Conservation (phyloP, 768 basidiomycete genomes). For the Lactarius evosmus region DNA sequence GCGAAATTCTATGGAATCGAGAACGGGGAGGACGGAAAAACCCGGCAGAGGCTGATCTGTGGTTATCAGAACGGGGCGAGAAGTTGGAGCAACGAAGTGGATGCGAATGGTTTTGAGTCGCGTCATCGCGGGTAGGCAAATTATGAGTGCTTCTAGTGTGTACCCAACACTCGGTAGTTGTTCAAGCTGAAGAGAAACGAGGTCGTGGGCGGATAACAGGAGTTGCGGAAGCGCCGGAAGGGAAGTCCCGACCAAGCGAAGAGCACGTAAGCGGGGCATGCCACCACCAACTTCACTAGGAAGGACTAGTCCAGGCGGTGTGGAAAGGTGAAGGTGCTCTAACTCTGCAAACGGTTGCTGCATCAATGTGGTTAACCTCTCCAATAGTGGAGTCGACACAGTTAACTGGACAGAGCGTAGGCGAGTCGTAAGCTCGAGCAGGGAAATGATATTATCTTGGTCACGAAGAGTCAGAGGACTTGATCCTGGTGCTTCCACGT, state of each 20-base stretch:
- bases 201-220: background rate
- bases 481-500: background rate
- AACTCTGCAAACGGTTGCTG: background rate
- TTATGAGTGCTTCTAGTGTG: background rate
- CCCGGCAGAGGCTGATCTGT: background rate
- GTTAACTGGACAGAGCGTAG: background rate
- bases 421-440: conserved; percentile 2
- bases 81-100: conserved; percentile 3
- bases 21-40: background rate
- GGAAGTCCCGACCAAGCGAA: background rate
- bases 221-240: background rate
- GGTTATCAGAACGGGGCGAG: background rate
- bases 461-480: background rate
- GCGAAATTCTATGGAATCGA: conserved; percentile 1
- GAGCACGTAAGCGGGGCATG: background rate
- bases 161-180: background rate
- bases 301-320: background rate
- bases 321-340: conserved; percentile 1
- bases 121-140: background rate
- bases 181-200: conserved; percentile 8
- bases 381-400: conserved; percentile 1
- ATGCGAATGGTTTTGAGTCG: conserved; percentile 4
- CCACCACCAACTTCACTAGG: background rate
- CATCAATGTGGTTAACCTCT: background rate
- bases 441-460: conserved; percentile 1